Conservation (phyloP, 768 basidiomycete species). For the Ramaria sp. region DNA sequence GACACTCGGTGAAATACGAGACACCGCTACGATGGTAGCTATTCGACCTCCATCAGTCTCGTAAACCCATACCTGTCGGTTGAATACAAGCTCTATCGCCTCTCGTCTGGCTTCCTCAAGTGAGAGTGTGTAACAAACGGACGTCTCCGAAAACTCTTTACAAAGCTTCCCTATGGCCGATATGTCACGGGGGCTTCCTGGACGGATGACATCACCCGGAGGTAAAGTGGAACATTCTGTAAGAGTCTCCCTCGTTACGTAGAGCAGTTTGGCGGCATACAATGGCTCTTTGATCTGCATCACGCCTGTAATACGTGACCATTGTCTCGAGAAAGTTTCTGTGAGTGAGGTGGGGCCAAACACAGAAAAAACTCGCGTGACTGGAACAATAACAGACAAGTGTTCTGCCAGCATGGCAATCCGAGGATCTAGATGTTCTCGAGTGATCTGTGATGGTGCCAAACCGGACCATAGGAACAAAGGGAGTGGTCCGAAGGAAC, state of each 20-base stretch:
- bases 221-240: conserved; percentile 19
- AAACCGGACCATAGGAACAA: conserved; percentile 44
- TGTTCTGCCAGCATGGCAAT: conserved; percentile 30
- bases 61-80: conserved; percentile 49
- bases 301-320: conserved; percentile 37
- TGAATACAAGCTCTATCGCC: conserved; percentile 36
- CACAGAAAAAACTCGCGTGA: conserved; percentile 43
- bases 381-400: conserved; percentile 25
- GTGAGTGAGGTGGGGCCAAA: conserved; percentile 46
- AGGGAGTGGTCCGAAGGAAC: conserved; percentile 49
- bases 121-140: conserved; percentile 31
- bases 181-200: conserved; percentile 28
- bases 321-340: conserved; percentile 32
- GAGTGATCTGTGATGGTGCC: conserved; percentile 22
- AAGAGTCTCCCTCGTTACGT: conserved; percentile 37
- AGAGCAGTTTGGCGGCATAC: conserved; percentile 48
- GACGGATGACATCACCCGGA: conserved; percentile 29
- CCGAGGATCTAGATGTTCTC: conserved; percentile 26
- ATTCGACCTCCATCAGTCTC: conserved; percentile 28
- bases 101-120: conserved; percentile 33
- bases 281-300: conserved; percentile 31
- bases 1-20: conserved; percentile 43
- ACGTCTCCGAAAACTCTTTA: conserved; percentile 42
- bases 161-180: conserved; percentile 36
- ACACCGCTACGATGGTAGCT: conserved; percentile 57